A percentile compares a stretch with the other conserved stretches of the same genome.
Conservation (phyloP, 2,329 filamentous ascomycete genomes). For the Hansfordia pulvinata region DNA sequence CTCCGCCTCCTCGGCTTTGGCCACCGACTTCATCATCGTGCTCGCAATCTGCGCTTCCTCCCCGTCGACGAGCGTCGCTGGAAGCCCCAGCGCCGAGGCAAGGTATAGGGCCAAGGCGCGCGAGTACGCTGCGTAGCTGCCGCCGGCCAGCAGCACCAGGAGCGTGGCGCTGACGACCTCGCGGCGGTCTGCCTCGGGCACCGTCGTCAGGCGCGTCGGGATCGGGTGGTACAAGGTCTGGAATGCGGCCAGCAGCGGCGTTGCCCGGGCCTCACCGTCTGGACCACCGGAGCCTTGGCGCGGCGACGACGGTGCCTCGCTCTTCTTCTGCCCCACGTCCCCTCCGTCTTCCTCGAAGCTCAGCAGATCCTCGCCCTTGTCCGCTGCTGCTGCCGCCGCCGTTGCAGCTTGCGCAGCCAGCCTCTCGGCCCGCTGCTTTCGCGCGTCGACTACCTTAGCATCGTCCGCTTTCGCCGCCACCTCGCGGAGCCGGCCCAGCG, state of each 20-base stretch:
- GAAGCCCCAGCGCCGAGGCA: conserved; percentile 51
- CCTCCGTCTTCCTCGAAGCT: conserved; percentile 20
- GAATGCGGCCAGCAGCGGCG: conserved; percentile 29
- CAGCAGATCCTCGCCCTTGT: conserved; percentile 25
- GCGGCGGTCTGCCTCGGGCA: conserved; percentile 43
- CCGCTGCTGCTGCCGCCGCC: too few species aligned
- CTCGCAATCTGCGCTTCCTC: conserved; percentile 67
- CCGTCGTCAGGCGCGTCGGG: conserved; percentile 37
- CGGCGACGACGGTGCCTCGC: too few species aligned
- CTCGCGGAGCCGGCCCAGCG: conserved; percentile 58
- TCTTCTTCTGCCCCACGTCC: conserved; percentile 14
- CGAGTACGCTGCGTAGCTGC: conserved; percentile 64
- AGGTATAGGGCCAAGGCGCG: conserved; percentile 55
- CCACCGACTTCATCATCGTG: conserved; percentile 57
- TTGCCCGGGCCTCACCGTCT: too few species aligned
- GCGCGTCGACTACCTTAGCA: conserved; percentile 29
- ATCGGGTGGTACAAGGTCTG: conserved; percentile 39
- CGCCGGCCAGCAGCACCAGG: conserved; percentile 55
- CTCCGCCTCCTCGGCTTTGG: conserved; percentile 25
- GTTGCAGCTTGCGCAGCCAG: conserved; percentile 23
- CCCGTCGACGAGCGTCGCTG: conserved; percentile 44
- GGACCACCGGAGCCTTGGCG: too few species aligned
- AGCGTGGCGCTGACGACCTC: conserved; percentile 58
- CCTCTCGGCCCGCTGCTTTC: conserved; percentile 28
- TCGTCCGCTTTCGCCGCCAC: conserved; percentile 40